These are phyloP conservation scores for Porcisia hertigi DNA, from an alignment of 208 protist genomes.

Conservation along the genomic window DNA sequence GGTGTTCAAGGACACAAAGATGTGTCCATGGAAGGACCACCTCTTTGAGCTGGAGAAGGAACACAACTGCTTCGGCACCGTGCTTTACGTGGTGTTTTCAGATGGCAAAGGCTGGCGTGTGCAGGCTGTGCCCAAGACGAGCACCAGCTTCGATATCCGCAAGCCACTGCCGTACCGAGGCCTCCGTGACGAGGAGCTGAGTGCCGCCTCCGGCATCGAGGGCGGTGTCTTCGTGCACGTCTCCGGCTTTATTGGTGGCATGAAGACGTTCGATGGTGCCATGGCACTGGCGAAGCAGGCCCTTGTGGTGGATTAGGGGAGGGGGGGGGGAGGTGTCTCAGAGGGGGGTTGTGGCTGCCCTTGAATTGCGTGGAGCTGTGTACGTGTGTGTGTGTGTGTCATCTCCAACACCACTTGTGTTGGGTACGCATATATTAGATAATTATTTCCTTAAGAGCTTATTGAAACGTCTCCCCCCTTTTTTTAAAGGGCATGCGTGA, in stretches of 20 bases:
- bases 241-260: slow-evolving; percentile 96
- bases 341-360: too few relatives aligned
- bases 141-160: slow-evolving; percentile 76
- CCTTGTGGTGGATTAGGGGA: slow-evolving; percentile 33
- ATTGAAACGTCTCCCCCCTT: too few relatives aligned
- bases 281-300: slow-evolving; percentile 89
- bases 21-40: slow-evolving; percentile 95
- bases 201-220: slow-evolving; percentile 74
- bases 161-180: slow-evolving; percentile 93
- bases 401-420: background rate
- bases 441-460: too few relatives aligned
- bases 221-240: slow-evolving; percentile 96
- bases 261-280: slow-evolving; percentile 93
- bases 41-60: slow-evolving; percentile 90
- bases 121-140: slow-evolving; percentile 83
- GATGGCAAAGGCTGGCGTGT: slow-evolving; percentile 92
- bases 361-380: background rate
- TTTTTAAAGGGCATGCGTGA: too few relatives aligned
- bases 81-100: slow-evolving; percentile 91
- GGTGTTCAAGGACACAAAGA: slow-evolving; percentile 53
- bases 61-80: slow-evolving; percentile 36
- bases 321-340: background rate
- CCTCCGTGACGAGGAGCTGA: slow-evolving; percentile 92
- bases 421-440: background rate
- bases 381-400: background rate